Evolutionary conservation across 108 stramenopile species (phyloP).

Genomic region (Cylindrotheca fusiformis): DNA sequence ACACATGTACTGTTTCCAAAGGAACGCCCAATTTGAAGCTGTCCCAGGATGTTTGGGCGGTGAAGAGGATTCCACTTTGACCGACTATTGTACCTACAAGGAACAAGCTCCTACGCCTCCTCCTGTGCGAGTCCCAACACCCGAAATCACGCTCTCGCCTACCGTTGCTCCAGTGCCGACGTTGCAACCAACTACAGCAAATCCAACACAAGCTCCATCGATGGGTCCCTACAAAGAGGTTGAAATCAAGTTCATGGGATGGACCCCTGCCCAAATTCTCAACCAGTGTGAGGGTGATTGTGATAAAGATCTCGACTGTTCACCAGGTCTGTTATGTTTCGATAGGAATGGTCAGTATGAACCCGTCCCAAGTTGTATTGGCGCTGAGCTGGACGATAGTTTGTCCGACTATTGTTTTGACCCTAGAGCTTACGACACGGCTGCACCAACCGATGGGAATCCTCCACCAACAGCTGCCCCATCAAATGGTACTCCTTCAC

Average conservation of each 20-base stretch:
- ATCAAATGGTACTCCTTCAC: not conserved
- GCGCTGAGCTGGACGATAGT: slow-evolving; percentile 2
- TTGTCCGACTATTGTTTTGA: slow-evolving; percentile 17
- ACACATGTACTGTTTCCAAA: slow-evolving; percentile 32
- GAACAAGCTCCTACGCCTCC: not conserved
- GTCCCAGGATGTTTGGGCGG: slow-evolving; percentile 40
- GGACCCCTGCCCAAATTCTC: slow-evolving; percentile 13
- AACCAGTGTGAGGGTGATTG: slow-evolving; percentile 47
- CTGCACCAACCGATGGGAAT: not conserved
- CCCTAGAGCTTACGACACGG: not conserved
- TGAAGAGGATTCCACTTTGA: slow-evolving; percentile 22
- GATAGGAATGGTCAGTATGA: slow-evolving; percentile 14
- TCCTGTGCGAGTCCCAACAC: not conserved
- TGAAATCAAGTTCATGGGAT: slow-evolving; percentile 3
- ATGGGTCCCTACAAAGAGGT: not conserved
- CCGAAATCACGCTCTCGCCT: slow-evolving; percentile 3
- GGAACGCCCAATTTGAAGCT: slow-evolving; percentile 21
- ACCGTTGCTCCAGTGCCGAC: slow-evolving; percentile 1
- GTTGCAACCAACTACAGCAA: not conserved
- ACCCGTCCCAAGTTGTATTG: slow-evolving; percentile 19
- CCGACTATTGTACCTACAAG: slow-evolving; percentile 25
- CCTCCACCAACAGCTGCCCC: slow-evolving; percentile 8
- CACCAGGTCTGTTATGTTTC: slow-evolving; percentile 33
- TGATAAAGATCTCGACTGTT: slow-evolving; percentile 35
- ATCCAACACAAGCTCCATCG: not conserved